Percentiles rank a stretch among this genome's conserved stretches.
phyloP scores from a whole-genome alignment of 2,329 filamentous ascomycete genomes.

The Ascomycota sp. region DNA sequence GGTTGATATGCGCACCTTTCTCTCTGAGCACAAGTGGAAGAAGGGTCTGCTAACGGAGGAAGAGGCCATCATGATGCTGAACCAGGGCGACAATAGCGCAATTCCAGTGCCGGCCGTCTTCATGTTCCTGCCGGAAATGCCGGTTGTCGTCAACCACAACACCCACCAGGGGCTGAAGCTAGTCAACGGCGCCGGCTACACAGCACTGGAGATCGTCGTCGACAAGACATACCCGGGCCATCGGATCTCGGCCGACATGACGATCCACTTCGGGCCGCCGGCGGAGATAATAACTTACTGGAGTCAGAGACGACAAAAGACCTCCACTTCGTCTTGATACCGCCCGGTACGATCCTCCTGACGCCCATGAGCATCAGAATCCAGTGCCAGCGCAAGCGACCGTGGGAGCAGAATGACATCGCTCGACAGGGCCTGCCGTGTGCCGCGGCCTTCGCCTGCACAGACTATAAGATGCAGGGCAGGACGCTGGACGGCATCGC shows the following conservation, averaged over 20 bases:
- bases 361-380: not conserved
- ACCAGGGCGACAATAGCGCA: slow-evolving; percentile 1
- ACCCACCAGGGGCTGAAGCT: slow-evolving; percentile 1
- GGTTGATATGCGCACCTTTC: not conserved
- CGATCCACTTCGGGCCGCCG: not conserved
- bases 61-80: slow-evolving; percentile 1
- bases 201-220: slow-evolving; percentile 1
- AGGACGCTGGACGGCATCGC: no score
- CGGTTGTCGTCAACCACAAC: slow-evolving; percentile 1
- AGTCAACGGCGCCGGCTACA: slow-evolving; percentile 1
- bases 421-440: no score
- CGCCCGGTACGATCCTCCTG: no score
- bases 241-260: not conserved
- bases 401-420: not conserved
- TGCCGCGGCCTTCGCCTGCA: no score
- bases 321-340: slow-evolving; percentile 1
- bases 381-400: not conserved
- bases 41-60: not conserved
- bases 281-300: not conserved
- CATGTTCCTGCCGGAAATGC: slow-evolving; percentile 1
- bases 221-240: slow-evolving; percentile 1
- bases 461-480: no score
- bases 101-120: slow-evolving; percentile 1
- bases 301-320: not conserved
- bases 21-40: slow-evolving; percentile 1